These are phyloP conservation scores for Nicotiana knightiana DNA, from an alignment of 257 asterid species.

Conservation along the genomic window DNA sequence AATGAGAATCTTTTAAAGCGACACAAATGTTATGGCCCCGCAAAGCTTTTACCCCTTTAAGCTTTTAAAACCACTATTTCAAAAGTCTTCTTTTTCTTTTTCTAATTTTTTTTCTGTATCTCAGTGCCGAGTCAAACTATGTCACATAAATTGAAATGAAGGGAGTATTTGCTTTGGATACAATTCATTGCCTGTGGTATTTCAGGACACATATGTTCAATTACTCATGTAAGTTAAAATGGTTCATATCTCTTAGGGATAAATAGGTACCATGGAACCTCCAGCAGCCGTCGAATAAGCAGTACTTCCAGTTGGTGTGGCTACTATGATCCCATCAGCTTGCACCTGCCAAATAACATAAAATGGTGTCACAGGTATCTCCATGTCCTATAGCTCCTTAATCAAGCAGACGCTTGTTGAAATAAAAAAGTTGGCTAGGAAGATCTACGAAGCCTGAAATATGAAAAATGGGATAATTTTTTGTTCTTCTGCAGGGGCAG, in stretches of 20 bases:
- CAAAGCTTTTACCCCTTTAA: no score
- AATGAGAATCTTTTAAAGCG: no score
- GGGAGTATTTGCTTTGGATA: background rate
- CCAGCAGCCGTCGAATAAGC: slow-evolving; percentile 99
- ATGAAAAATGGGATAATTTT: background rate
- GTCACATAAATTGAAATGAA: no score
- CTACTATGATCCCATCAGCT: slow-evolving; percentile 99
- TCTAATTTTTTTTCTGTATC: no score
- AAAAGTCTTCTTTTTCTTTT: no score
- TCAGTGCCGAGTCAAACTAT: no score
- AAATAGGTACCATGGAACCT: slow-evolving; percentile 76
- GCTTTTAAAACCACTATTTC: no score
- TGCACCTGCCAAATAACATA: slow-evolving; percentile 56
- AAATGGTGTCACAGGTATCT: background rate
- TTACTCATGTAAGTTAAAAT: background rate
- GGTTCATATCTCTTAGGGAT: background rate
- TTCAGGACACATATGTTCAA: background rate
- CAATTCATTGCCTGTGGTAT: background rate
- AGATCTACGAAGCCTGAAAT: background rate
- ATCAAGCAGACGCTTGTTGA: background rate
- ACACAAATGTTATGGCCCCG: no score
- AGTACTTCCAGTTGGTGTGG: slow-evolving; percentile 99
- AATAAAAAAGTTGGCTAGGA: background rate
- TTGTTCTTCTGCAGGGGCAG: slow-evolving; percentile 1
- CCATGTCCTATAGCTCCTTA: background rate